Conservation (phyloP, 805 yeast genomes). For the Saturnispora hagleri region DNA sequence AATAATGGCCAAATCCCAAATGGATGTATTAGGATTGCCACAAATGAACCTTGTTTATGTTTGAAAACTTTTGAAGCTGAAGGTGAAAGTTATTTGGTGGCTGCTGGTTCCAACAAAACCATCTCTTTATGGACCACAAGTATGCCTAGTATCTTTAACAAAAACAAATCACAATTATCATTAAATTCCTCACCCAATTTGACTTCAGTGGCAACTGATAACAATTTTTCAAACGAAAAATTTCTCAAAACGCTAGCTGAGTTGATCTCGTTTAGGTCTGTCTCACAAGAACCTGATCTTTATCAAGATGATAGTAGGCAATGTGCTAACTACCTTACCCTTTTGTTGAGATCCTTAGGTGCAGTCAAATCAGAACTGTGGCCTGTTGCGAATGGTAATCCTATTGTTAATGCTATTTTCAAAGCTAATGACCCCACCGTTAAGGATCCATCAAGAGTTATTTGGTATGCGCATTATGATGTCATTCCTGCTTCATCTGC, state of each 20-base stretch:
- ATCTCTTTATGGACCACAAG: conserved; percentile 64
- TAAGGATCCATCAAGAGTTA: conserved; percentile 33
- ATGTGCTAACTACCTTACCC: conserved; percentile 70
- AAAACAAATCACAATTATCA: neutral
- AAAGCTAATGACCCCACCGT: conserved; percentile 31
- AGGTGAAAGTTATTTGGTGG: conserved; percentile 39
- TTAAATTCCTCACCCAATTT: neutral
- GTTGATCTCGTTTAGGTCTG: conserved; percentile 63
- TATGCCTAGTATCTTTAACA: conserved; percentile 10
- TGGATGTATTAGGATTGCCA: conserved; percentile 7
- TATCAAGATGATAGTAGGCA: conserved; percentile 73
- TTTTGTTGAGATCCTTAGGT: conserved; percentile 58
- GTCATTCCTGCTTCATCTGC: conserved; percentile 70
- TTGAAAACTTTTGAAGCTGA: conserved; percentile 38
- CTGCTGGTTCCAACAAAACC: conserved; percentile 65
- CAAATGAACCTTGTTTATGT: conserved; percentile 36
- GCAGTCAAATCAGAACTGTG: conserved; percentile 57
- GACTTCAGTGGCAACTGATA: neutral
- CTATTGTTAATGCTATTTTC: conserved; percentile 74
- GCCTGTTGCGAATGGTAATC: conserved; percentile 73
- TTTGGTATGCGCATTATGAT: conserved; percentile 96
- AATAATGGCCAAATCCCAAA: conserved; percentile 20
- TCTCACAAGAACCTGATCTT: conserved; percentile 61
- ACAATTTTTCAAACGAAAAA: conserved; percentile 32
- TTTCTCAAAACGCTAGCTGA: conserved; percentile 54